A percentile compares a stretch with the other conserved stretches of the same genome.
Conservation (phyloP, 192 early-diverging fungal species). For the Piromyces sp. region DNA sequence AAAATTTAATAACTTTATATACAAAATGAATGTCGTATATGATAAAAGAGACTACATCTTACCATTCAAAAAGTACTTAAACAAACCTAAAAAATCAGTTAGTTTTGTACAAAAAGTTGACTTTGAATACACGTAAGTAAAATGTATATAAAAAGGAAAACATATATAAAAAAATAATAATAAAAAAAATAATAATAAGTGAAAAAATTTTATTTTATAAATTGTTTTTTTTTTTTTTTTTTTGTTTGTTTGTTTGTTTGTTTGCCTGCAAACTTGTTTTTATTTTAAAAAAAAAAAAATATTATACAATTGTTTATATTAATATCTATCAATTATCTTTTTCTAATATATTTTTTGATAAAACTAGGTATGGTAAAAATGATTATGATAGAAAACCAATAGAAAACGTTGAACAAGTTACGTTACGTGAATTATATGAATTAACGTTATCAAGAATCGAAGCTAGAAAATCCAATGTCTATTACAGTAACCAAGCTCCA, state of each 20-base stretch:
- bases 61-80: background rate
- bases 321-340: no score
- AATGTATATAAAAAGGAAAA: no score
- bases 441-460: background rate
- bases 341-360: no score
- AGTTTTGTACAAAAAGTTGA: background rate
- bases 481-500: background rate
- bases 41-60: background rate
- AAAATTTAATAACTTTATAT: no score
- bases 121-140: background rate
- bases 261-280: no score
- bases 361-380: background rate
- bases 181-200: no score
- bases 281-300: no score
- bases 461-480: background rate
- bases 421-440: background rate
- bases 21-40: background rate
- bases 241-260: no score
- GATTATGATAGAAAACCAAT: background rate
- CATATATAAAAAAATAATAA: no score
- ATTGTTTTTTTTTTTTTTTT: no score
- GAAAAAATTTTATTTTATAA: no score
- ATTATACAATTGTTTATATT: no score
- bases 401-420: background rate
- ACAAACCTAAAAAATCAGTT: background rate